These are phyloP conservation scores for Fusarium longipes DNA, from an alignment of 2,329 filamentous ascomycete genomes.

Conservation along the genomic window DNA sequence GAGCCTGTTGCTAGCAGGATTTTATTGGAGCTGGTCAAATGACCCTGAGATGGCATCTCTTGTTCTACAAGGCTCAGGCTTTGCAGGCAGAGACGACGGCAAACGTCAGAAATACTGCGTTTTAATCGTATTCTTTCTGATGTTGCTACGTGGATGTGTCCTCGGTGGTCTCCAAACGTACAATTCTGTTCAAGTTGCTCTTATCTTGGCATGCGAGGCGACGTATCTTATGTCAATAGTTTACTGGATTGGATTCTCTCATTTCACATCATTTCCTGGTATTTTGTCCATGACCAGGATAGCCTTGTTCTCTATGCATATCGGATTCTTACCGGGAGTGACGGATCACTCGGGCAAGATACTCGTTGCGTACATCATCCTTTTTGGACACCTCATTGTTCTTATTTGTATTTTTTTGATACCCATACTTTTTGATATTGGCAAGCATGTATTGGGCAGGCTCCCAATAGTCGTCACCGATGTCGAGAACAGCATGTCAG, in stretches of 20 bases:
- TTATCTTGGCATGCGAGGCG: constrained; percentile 25
- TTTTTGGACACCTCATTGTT: constrained; percentile 4
- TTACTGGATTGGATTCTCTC: neutral
- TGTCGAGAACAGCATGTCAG: neutral
- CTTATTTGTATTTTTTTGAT: constrained; percentile 7
- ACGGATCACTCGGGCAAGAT: constrained; percentile 9
- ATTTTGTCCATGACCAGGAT: constrained; percentile 3
- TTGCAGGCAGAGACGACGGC: too few species aligned
- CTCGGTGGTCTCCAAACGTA: constrained; percentile 30
- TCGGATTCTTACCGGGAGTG: constrained; percentile 6
- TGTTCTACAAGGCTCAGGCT: neutral
- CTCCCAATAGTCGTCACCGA: neutral
- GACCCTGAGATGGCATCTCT: constrained; percentile 13
- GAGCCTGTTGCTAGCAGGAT: constrained; percentile 37
- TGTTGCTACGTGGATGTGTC: constrained; percentile 26
- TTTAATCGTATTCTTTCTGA: constrained; percentile 24
- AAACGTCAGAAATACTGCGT: neutral
- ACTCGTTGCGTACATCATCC: constrained; percentile 8
- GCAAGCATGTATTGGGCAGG: neutral
- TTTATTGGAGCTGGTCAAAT: constrained; percentile 44
- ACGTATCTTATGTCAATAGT: constrained; percentile 1
- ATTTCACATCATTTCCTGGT: constrained; percentile 3
- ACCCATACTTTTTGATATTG: neutral
- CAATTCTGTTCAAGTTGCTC: constrained; percentile 5
- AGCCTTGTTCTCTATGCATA: constrained; percentile 3